Percentiles rank a stretch among this genome's conserved stretches.
phyloP scores from a whole-genome alignment of 2,329 filamentous ascomycete genomes.

The Escovopsis sp. region DNA sequence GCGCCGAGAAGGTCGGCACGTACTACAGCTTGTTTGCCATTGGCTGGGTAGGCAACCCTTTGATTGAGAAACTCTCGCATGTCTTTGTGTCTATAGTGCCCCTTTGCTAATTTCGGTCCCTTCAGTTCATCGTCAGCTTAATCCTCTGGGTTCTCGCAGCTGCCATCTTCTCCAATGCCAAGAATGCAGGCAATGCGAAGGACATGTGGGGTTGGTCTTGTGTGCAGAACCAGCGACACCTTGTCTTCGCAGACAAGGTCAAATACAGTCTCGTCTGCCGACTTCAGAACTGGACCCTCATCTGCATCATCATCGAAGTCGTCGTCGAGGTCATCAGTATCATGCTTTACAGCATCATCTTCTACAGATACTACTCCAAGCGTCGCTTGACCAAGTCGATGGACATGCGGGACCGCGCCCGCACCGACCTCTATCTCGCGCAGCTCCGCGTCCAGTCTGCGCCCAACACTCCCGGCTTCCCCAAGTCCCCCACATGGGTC shows the following conservation, averaged over 20 bases:
- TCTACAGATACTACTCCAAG: conserved; percentile 97
- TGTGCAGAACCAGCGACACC: conserved; percentile 66
- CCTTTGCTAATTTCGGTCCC: neutral
- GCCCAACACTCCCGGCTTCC: conserved; percentile 85
- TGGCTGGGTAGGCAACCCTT: conserved; percentile 41
- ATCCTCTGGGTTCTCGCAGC: conserved; percentile 85
- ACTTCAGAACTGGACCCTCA: conserved; percentile 82
- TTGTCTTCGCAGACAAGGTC: conserved; percentile 67
- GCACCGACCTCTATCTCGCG: conserved; percentile 87
- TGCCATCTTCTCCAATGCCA: conserved; percentile 66
- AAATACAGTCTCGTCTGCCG: conserved; percentile 86
- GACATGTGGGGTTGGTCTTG: conserved; percentile 99
- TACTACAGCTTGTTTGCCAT: conserved; percentile 95
- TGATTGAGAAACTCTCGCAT: neutral
- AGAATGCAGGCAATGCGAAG: conserved; percentile 54
- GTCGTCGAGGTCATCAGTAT: conserved; percentile 87
- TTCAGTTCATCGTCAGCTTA: conserved; percentile 70
- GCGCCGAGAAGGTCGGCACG: conserved; percentile 82
- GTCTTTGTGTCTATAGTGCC: conserved; percentile 3
- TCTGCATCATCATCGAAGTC: conserved; percentile 95
- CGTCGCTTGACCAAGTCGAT: conserved; percentile 91
- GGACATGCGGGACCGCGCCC: conserved; percentile 85
- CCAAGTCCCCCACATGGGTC: conserved; percentile 33
- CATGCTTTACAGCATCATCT: conserved; percentile 81
- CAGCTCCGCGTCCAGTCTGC: conserved; percentile 74